These are phyloP conservation scores for Talaromyces borbonicus DNA, from an alignment of 495 filamentous ascomycete species.

Conservation along the genomic window DNA sequence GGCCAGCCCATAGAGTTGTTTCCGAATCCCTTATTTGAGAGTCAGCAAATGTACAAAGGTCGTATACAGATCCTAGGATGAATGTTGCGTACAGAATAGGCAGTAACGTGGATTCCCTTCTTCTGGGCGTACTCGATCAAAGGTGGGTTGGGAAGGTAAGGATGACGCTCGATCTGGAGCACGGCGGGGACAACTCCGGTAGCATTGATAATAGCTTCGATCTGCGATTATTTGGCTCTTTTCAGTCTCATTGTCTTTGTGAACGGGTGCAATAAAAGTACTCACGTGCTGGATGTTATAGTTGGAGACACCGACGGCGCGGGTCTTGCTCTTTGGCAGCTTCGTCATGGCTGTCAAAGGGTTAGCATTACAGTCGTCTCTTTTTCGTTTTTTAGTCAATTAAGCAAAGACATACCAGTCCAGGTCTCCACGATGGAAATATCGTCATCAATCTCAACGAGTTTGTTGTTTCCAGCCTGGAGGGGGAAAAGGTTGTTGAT, in stretches of 20 bases:
- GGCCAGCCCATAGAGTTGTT: constrained; percentile 37
- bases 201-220: constrained; percentile 41
- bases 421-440: constrained; percentile 44
- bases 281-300: constrained; percentile 34
- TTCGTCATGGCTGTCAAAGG: constrained; percentile 33
- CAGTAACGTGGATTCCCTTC: constrained; percentile 40
- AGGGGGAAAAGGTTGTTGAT: constrained; percentile 31
- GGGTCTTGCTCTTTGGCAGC: constrained; percentile 41
- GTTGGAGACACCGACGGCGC: constrained; percentile 44
- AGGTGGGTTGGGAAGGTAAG: constrained; percentile 34
- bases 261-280: no score
- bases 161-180: constrained; percentile 45
- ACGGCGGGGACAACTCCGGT: constrained; percentile 38
- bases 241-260: no score
- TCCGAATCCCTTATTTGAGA: constrained; percentile 28
- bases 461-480: constrained; percentile 24
- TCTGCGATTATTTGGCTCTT: constrained; percentile 20
- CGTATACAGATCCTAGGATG: not conserved
- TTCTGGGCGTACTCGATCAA: constrained; percentile 33
- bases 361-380: not conserved
- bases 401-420: constrained; percentile 24
- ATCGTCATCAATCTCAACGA: constrained; percentile 32
- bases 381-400: not conserved
- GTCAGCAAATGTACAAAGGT: not conserved
- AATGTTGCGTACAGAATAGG: constrained; percentile 32